A percentile compares a stretch with the other conserved stretches of the same genome.
phyloP scores from a whole-genome alignment of 164 flowering plant genomes.

The Liquidambar formosana region DNA sequence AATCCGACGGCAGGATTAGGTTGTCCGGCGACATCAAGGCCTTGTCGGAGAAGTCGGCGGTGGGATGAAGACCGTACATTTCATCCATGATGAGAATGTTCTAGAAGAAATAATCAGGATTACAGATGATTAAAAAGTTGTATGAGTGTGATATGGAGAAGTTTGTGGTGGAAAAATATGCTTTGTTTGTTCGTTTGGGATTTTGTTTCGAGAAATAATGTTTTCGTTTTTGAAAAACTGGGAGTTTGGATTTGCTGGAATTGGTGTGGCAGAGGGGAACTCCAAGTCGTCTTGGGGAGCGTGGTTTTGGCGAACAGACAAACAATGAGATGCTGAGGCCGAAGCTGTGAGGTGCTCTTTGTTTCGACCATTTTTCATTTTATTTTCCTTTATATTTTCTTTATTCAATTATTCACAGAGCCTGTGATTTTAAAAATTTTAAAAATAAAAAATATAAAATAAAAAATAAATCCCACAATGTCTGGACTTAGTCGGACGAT shows the following conservation, averaged over 20 bases:
- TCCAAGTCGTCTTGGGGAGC: constrained; percentile 24
- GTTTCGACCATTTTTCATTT: too few relatives aligned
- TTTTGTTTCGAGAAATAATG: neutral
- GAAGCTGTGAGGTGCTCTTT: neutral
- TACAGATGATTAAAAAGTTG: constrained; percentile 3
- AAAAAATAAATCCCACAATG: too few relatives aligned
- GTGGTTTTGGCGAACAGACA: constrained; percentile 35
- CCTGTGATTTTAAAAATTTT: too few relatives aligned
- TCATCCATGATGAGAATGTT: constrained; percentile 51
- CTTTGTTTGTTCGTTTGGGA: neutral
- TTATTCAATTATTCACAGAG: too few relatives aligned
- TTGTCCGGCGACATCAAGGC: constrained; percentile 51
- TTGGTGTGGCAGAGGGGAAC: constrained; percentile 24
- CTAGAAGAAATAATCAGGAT: constrained; percentile 4
- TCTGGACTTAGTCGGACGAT: too few relatives aligned
- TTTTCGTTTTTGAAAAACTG: neutral
- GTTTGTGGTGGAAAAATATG: neutral
- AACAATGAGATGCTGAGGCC: neutral
- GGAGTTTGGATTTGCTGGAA: constrained; percentile 19
- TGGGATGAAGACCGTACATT: constrained; percentile 45
- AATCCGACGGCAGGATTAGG: constrained; percentile 43
- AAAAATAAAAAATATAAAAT: too few relatives aligned
- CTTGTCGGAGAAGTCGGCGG: constrained; percentile 42
- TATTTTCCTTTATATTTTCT: too few relatives aligned
- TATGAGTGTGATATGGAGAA: neutral